Evolutionary conservation across 331 rosid species (phyloP).

Genomic region (Rosa hybrid): DNA sequence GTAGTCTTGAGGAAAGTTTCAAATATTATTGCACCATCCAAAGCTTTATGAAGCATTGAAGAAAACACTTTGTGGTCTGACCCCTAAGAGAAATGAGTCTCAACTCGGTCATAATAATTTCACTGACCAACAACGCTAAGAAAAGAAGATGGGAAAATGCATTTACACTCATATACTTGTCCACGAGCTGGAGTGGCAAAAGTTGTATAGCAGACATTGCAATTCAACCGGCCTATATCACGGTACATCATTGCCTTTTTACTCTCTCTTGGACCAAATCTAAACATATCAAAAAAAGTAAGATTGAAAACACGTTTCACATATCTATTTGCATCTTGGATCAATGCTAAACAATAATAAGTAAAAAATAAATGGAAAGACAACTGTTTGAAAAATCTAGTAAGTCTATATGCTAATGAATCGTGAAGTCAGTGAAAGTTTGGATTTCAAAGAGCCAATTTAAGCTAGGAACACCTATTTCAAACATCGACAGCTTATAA

Average conservation of each 20-base stretch:
- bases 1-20: slow-evolving; percentile 92
- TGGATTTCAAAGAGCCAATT: not conserved
- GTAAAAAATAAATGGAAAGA: not conserved
- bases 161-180: slow-evolving; percentile 48
- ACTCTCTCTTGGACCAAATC: slow-evolving; percentile 97
- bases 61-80: slow-evolving; percentile 75
- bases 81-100: slow-evolving; percentile 50
- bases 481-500: too few species aligned
- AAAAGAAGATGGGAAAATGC: not conserved
- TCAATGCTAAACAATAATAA: slow-evolving; percentile 6
- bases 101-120: slow-evolving; percentile 19
- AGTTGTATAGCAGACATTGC: slow-evolving; percentile 76
- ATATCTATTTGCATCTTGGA: not conserved
- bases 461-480: too few species aligned
- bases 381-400: not conserved
- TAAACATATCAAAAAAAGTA: slow-evolving; percentile 27
- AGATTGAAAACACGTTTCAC: not conserved
- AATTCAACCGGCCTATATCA: slow-evolving; percentile 84
- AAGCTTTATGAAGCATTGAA: slow-evolving; percentile 87
- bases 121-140: not conserved
- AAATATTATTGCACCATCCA: slow-evolving; percentile 92
- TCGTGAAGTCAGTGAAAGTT: not conserved
- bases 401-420: not conserved
- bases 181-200: slow-evolving; percentile 86
- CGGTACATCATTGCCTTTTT: slow-evolving; percentile 96